phyloP scores from a whole-genome alignment of 2,329 filamentous ascomycete species.

The Alternaria ethzedia region DNA sequence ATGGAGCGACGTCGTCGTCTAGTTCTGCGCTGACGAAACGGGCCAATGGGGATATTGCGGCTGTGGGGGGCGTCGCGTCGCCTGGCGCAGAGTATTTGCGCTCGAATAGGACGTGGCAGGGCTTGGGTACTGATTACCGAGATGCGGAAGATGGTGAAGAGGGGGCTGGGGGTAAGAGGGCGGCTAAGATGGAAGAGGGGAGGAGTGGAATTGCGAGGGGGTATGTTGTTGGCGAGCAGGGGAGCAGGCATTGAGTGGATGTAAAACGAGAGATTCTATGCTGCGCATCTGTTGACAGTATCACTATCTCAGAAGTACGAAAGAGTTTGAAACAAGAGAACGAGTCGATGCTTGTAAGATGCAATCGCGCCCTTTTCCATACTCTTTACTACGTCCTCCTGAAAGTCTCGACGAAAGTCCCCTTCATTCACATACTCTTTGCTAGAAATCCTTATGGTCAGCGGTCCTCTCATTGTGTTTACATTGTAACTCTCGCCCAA shows the following conservation, averaged over 20 bases:
- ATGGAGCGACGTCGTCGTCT: constrained; percentile 27
- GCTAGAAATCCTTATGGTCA: background rate
- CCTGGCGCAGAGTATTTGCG: constrained; percentile 88
- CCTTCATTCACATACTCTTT: constrained; percentile 1
- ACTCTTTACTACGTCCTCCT: background rate
- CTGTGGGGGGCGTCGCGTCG: constrained; percentile 84
- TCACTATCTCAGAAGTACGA: background rate
- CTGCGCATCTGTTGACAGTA: background rate
- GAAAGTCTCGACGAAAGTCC: background rate
- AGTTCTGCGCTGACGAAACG: constrained; percentile 67
- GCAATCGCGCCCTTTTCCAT: background rate
- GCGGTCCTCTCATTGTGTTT: constrained; percentile 12
- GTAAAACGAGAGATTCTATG: background rate
- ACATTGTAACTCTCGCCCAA: constrained; percentile 49
- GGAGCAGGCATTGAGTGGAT: constrained; percentile 24
- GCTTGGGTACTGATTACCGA: constrained; percentile 84
- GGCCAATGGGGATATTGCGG: constrained; percentile 73
- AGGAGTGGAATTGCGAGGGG: constrained; percentile 86
- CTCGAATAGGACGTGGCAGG: constrained; percentile 86
- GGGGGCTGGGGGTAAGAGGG: constrained; percentile 52
- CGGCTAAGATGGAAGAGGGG: constrained; percentile 81
- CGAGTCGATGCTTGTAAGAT: background rate
- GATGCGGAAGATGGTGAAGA: constrained; percentile 66
- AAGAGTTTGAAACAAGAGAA: background rate
- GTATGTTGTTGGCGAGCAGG: constrained; percentile 73